These are phyloP conservation scores for Acanthamoeba quina DNA, from an alignment of 208 protist genomes.

Conservation along the genomic window DNA sequence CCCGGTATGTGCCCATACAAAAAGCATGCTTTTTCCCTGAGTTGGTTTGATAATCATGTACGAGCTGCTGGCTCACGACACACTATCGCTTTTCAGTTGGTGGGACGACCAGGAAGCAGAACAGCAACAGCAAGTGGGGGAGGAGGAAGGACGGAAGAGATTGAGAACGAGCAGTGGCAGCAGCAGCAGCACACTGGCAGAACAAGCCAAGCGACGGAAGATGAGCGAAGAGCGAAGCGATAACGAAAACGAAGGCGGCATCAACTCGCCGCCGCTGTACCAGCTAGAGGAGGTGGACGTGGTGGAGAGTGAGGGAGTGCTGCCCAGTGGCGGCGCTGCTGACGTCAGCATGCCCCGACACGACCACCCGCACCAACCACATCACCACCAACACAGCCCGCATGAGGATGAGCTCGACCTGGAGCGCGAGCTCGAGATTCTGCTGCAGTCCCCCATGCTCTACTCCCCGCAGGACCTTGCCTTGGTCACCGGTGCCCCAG, in stretches of 20 bases:
- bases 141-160: too few species aligned
- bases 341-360: constrained; percentile 19
- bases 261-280: not conserved
- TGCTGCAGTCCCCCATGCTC: constrained; percentile 31
- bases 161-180: too few species aligned
- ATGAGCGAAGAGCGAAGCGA: not conserved
- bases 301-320: not conserved
- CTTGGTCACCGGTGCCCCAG: not conserved
- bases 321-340: not conserved
- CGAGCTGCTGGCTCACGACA: not conserved
- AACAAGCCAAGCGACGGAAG: not conserved
- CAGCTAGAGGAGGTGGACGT: not conserved
- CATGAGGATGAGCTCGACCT: not conserved
- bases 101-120: not conserved
- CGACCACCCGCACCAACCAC: not conserved
- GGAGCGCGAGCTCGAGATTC: constrained; percentile 4
- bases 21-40: too few species aligned
- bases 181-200: not conserved
- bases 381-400: too few species aligned
- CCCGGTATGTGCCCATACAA: too few species aligned
- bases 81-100: not conserved
- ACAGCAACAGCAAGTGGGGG: not conserved
- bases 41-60: too few species aligned
- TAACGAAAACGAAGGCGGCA: not conserved
- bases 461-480: not conserved